Conservation (phyloP, 257 asterid genomes). For the Solanum piurae region DNA sequence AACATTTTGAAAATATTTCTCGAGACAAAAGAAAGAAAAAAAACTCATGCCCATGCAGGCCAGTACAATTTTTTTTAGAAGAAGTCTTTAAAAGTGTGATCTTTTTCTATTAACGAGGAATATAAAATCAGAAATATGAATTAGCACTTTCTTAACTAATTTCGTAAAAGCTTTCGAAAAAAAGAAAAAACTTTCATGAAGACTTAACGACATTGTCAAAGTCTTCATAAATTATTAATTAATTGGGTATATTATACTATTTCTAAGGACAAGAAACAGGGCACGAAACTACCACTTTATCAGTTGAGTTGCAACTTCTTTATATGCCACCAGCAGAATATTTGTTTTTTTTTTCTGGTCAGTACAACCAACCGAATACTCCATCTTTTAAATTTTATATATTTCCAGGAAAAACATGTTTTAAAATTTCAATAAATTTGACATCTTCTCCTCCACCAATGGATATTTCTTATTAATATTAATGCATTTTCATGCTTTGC, state of each 20-base stretch:
- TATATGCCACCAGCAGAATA: neutral
- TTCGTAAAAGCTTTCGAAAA: neutral
- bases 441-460: neutral
- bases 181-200: neutral
- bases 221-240: neutral
- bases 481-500: neutral
- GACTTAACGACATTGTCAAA: neutral
- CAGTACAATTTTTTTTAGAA: neutral
- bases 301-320: neutral
- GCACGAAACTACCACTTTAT: neutral
- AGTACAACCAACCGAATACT: neutral
- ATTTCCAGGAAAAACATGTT: neutral
- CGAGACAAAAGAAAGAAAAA: neutral
- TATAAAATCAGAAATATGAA: neutral
- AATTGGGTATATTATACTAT: neutral
- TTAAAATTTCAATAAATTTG: neutral
- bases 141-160: neutral
- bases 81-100: neutral
- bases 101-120: too few relatives aligned
- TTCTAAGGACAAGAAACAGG: neutral
- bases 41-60: neutral
- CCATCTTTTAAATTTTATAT: neutral
- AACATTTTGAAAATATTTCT: neutral
- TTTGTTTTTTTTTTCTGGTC: neutral
- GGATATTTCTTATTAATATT: neutral